Evolutionary conservation across 1,284 basidiomycete genomes (phyloP).

Genomic region (Xerocomus minutiporus): DNA sequence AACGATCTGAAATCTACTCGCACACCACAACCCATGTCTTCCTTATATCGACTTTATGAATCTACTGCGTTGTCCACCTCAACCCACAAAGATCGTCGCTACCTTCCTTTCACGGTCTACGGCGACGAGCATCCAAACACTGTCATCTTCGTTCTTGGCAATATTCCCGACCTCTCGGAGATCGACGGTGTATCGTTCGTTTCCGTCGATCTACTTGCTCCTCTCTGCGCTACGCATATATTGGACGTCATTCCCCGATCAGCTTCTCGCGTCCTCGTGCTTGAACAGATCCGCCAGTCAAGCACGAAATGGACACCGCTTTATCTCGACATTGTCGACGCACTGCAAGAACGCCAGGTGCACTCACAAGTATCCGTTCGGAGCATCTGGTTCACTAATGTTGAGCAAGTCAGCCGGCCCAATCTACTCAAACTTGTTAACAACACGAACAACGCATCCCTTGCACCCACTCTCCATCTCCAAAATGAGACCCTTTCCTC

Average conservation of each 20-base stretch:
- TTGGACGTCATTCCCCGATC: conserved; percentile 61
- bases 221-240: conserved; percentile 66
- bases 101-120: conserved; percentile 46
- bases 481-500: conserved; percentile 33
- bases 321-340: conserved; percentile 77
- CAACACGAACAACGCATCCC: conserved; percentile 33
- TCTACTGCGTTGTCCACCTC: conserved; percentile 60
- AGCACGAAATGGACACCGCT: conserved; percentile 86
- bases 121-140: conserved; percentile 57
- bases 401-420: conserved; percentile 38
- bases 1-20: conserved; percentile 5
- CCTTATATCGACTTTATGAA: conserved; percentile 57
- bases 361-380: conserved; percentile 52
- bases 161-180: conserved; percentile 40
- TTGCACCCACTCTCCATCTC: conserved; percentile 44
- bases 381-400: conserved; percentile 57
- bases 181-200: conserved; percentile 64
- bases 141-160: conserved; percentile 70
- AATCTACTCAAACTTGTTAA: conserved; percentile 50
- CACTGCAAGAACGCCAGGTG: conserved; percentile 60
- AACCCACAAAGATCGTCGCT: conserved; percentile 56
- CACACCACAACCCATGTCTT: conserved; percentile 5
- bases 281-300: conserved; percentile 77
- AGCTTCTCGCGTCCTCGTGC: conserved; percentile 71
- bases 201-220: conserved; percentile 70